phyloP scores from a whole-genome alignment of 2,329 filamentous ascomycete genomes.

The Grosmannia clavigera region DNA sequence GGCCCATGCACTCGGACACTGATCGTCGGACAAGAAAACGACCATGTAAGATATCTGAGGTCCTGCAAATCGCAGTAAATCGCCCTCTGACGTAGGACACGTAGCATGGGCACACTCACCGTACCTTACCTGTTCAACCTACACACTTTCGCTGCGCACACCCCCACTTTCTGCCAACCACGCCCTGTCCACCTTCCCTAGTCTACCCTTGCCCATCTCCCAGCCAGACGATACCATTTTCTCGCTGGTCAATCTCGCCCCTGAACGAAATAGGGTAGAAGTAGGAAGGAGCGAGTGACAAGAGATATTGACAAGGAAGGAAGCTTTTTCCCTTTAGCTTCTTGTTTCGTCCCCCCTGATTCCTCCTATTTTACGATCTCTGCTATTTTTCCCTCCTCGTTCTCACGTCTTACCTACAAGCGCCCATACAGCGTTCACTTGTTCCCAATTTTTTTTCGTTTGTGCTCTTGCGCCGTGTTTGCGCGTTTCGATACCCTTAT shows the following conservation, averaged over 20 bases:
- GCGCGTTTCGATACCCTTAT: conserved; percentile 1
- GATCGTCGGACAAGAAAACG: too few species aligned
- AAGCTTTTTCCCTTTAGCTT: not conserved
- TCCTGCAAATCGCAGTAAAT: not conserved
- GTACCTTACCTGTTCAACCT: not conserved
- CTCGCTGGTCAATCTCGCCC: not conserved
- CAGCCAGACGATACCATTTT: conserved; percentile 1
- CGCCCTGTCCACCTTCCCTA: not conserved
- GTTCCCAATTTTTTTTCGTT: not conserved
- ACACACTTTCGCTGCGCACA: not conserved
- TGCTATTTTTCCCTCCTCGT: not conserved
- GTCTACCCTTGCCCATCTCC: not conserved
- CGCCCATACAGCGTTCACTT: not conserved
- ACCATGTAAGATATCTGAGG: not conserved
- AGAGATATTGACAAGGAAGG: not conserved
- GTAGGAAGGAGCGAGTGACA: conserved; percentile 4
- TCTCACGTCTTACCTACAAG: not conserved
- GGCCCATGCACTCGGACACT: not conserved
- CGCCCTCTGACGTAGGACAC: not conserved
- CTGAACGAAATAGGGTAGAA: not conserved
- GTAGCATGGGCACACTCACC: not conserved
- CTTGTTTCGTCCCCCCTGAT: conserved; percentile 4
- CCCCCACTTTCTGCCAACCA: not conserved
- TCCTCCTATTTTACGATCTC: not conserved
- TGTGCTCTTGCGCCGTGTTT: not conserved